Evolutionary conservation across 352 stramenopile species (phyloP), one percentile per base, ranked within the genome.

Genomic region (Pythium aquatile): DNA sequence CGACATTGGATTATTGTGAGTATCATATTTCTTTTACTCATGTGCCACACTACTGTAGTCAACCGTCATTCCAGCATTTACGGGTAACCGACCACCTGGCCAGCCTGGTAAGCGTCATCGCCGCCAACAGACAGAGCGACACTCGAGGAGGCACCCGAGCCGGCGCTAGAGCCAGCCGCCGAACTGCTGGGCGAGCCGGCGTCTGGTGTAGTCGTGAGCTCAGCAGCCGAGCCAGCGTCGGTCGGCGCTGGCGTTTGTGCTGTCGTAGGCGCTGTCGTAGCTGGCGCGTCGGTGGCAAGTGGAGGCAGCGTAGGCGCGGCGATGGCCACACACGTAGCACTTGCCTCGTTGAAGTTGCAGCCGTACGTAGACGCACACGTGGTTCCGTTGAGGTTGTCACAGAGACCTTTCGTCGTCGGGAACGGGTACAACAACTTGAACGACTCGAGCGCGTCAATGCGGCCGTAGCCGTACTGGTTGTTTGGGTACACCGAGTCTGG

Each of bases 401-500:
- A 48, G 6, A 48, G n/a, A 2, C 40, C 14, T 48, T 2, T 2
- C 35, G 35, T 40, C 35, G 35, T 40, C 35, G 35, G 35, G 35
- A 16, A 40, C 9, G 35, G 35, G 35, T 16, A 16, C 35, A 40
- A 10, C 8, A 16, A 0, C 35, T 40, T 40, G 35, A 40, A 20
- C 14, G 58, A 47, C 32, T 47, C 20, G 5, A 58, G 8, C 5
- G 48, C 55, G 59, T 76, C 63, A 16, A 76, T 47, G 26, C 66
- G 70, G 49, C 70, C 70, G 39, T 74, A 70, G 26, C 70, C 70
- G 35, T 66, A 71, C n/a, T 64, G 53, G 55, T 73, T 73, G 59
- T 74, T 76, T n/a, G 65, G 70, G 35, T 54, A 76, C 47, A 26
- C 17, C 1, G 37, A 48, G 52, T 70, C 56, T 16, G 46, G 13